These are phyloP conservation scores for Aspergillus oerlinghausenensis DNA, from an alignment of 2,329 filamentous ascomycete genomes.

Conservation along the genomic window DNA sequence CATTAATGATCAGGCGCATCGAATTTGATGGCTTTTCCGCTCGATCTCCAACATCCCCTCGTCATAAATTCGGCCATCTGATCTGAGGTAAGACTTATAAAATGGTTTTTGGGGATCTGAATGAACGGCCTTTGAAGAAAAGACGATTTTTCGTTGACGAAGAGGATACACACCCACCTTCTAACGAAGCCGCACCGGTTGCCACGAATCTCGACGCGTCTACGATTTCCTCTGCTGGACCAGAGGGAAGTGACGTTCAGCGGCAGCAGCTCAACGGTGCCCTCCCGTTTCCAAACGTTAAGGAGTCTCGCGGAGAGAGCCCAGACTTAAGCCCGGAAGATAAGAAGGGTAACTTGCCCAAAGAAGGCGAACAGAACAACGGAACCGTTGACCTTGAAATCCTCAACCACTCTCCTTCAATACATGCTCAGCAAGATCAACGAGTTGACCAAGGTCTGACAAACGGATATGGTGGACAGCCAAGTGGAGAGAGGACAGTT, in stretches of 20 bases:
- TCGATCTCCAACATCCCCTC: background rate
- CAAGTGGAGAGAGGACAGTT: background rate
- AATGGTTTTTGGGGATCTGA: slow-evolving; percentile 40
- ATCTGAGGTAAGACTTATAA: background rate
- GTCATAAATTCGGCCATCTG: background rate
- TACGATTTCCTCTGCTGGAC: slow-evolving; percentile 1
- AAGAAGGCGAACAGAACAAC: background rate
- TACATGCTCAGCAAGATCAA: background rate
- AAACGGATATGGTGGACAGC: background rate
- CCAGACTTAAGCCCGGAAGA: background rate
- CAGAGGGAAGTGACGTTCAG: background rate
- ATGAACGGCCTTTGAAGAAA: slow-evolving; percentile 57
- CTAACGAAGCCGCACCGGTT: slow-evolving; percentile 1
- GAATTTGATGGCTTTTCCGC: background rate
- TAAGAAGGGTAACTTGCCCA: no score
- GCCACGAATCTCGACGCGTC: slow-evolving; percentile 16
- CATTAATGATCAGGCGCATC: slow-evolving; percentile 1
- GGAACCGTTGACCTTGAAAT: background rate
- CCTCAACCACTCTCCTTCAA: background rate
- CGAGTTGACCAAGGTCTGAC: background rate
- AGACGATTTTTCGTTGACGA: slow-evolving; percentile 59
- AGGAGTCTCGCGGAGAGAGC: background rate
- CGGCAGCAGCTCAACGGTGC: background rate
- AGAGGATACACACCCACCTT: slow-evolving; percentile 17
- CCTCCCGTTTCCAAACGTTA: background rate